Conservation (phyloP, 768 basidiomycete genomes). For the Candolleomyces eurysporus region DNA sequence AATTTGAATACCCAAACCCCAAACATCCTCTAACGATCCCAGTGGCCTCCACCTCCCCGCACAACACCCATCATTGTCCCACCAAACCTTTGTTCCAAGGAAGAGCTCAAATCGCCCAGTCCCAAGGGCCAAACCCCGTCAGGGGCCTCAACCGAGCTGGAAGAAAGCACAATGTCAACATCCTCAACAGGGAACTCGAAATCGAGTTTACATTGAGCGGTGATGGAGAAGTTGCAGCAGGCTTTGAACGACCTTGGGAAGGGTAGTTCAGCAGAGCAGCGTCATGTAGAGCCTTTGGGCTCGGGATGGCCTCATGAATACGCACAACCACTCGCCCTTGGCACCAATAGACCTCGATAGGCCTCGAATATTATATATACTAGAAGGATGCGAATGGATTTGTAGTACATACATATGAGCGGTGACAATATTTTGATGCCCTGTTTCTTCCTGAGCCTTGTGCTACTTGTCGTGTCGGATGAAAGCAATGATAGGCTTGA, state of each 20-base stretch:
- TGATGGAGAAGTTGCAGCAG: slow-evolving; percentile 69
- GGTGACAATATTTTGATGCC: too few relatives aligned
- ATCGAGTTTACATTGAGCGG: slow-evolving; percentile 63
- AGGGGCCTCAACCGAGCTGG: slow-evolving; percentile 12
- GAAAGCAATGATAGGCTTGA: too few relatives aligned
- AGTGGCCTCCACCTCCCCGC: slow-evolving; percentile 87
- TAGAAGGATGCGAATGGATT: too few relatives aligned
- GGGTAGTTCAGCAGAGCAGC: too few relatives aligned
- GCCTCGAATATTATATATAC: too few relatives aligned
- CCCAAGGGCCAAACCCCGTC: slow-evolving; percentile 6
- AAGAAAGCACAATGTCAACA: background rate
- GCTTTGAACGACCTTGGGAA: slow-evolving; percentile 51
- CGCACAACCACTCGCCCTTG: too few relatives aligned
- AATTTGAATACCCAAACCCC: slow-evolving; percentile 10
- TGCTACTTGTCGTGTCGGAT: too few relatives aligned
- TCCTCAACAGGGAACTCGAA: background rate
- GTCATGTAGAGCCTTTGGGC: too few relatives aligned
- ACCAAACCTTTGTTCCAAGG: slow-evolving; percentile 46
- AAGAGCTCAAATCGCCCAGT: background rate
- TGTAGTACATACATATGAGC: too few relatives aligned
- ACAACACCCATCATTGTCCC: slow-evolving; percentile 78
- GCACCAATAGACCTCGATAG: too few relatives aligned
- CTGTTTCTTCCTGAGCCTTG: too few relatives aligned
- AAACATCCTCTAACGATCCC: slow-evolving; percentile 1
- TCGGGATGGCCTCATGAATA: too few relatives aligned